These are phyloP conservation scores for Tuber magnatum DNA, from an alignment of 495 filamentous ascomycete species.

Conservation along the genomic window DNA sequence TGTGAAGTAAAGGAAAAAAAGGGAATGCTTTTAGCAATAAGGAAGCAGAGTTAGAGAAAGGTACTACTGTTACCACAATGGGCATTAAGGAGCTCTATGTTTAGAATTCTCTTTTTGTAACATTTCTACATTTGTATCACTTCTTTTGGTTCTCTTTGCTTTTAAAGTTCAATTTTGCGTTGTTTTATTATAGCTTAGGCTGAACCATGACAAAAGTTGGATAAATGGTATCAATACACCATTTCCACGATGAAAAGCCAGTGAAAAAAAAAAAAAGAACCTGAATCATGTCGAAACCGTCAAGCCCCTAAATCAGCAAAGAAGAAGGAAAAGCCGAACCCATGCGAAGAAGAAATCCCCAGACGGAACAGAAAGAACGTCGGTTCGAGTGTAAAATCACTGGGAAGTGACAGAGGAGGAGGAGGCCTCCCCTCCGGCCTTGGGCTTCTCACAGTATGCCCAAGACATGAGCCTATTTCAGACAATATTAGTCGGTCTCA, in stretches of 20 bases:
- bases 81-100: constrained; percentile 33
- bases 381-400: neutral
- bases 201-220: neutral
- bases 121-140: neutral
- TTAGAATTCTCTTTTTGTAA: constrained; percentile 3
- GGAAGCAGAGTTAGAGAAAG: constrained; percentile 11
- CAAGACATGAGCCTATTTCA: neutral
- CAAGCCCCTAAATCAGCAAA: neutral
- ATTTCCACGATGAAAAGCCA: neutral
- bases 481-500: neutral
- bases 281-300: neutral
- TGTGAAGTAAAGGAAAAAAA: constrained; percentile 44
- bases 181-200: neutral
- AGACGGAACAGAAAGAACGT: neutral
- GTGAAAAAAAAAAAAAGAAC: neutral
- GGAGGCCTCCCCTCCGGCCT: neutral
- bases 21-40: constrained; percentile 17
- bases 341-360: neutral
- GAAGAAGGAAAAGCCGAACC: neutral
- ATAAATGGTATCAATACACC: neutral
- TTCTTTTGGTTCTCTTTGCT: neutral
- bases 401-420: neutral
- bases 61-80: constrained; percentile 21
- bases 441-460: neutral
- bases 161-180: neutral